Evolutionary conservation across 768 basidiomycete genomes (phyloP), one percentile per base, ranked within the genome.

Genomic region (Suillus subluteus): DNA sequence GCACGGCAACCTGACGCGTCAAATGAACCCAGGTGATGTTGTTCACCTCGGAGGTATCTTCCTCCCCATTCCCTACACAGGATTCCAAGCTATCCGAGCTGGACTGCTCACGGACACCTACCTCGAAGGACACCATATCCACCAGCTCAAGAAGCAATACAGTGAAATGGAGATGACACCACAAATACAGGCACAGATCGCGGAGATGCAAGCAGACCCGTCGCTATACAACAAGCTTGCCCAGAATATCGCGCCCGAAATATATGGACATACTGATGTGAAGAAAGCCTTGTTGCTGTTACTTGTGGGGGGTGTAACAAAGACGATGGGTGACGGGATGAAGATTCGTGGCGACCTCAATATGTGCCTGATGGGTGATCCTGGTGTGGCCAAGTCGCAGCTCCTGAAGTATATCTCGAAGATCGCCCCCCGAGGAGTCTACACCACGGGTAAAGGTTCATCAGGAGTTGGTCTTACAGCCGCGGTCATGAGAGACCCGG

Each of bases 381-480:
- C 98, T 62, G 98, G 98, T 88, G 97, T 99, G 62, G 96, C 96
- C 64, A 99, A 99, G 77, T 98, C 96, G 16, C 98, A 99, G 74
- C 76, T 98, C 37, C 85, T 98, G 65, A 99, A 99, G 80, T 99
- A 98, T 72, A 99, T 99, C 71, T 95, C 97, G 26, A 99, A 99
- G 77, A 91, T 99, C 70, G 98, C 98, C 2, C 98, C 98, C 32
- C 87, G 98, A 71, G 98, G 98, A 26, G 91, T 99, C 30, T 99
- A 99, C 75, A 99, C 98, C 13, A 99, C 98, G 6, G 98, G 98
- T 67, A 95, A 96, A 77, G 98, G 98, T 70, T 98, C 97, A 6
- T 99, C 97, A 1, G 98, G 98, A 23, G 98, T 99, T 59, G 98
- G 98, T 87, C 84, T 99, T 56, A 99, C 98, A 1, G 98, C 98